phyloP scores from a whole-genome alignment of 1,139 yeast species.

The Yamadazyma buinensis region DNA sequence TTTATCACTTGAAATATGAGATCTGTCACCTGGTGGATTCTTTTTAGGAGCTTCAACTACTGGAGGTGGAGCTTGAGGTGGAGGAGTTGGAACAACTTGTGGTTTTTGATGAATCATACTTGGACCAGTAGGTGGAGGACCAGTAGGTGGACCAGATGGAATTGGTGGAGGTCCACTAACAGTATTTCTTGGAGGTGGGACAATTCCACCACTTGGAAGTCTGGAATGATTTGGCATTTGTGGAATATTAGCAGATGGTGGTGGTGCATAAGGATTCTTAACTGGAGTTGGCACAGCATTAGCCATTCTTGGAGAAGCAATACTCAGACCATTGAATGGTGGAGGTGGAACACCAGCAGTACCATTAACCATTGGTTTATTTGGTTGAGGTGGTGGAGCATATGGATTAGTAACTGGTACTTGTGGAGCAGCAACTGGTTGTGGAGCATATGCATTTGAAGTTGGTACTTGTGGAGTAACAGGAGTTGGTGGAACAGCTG shows the following conservation, averaged over 20 bases:
- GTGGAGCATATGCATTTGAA: constrained; percentile 9
- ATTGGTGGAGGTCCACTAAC: constrained; percentile 18
- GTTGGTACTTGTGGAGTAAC: constrained; percentile 4
- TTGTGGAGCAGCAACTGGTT: constrained; percentile 9
- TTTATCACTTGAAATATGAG: constrained; percentile 60
- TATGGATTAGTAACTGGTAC: constrained; percentile 9
- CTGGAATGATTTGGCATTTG: constrained; percentile 15
- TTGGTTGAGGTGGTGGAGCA: constrained; percentile 11
- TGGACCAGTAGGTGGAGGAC: constrained; percentile 13
- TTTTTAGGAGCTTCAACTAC: constrained; percentile 15
- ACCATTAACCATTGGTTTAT: constrained; percentile 18
- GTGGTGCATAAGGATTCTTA: constrained; percentile 42
- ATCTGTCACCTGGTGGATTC: constrained; percentile 67
- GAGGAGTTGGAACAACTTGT: constrained; percentile 16
- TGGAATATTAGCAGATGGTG: constrained; percentile 17
- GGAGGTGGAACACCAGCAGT: constrained; percentile 10
- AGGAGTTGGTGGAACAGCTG: constrained; percentile 11
- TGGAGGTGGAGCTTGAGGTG: constrained; percentile 12
- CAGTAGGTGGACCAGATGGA: constrained; percentile 12
- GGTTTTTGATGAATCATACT: constrained; percentile 15
- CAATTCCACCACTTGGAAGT: constrained; percentile 13
- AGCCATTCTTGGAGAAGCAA: constrained; percentile 6
- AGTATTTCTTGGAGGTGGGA: constrained; percentile 16
- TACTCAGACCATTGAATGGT: neutral
- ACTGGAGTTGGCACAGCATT: constrained; percentile 26